A percentile compares a stretch with the other conserved stretches of the same genome.
phyloP scores from a whole-genome alignment of 2,329 filamentous ascomycete genomes.

The Thelonectria rubi region DNA sequence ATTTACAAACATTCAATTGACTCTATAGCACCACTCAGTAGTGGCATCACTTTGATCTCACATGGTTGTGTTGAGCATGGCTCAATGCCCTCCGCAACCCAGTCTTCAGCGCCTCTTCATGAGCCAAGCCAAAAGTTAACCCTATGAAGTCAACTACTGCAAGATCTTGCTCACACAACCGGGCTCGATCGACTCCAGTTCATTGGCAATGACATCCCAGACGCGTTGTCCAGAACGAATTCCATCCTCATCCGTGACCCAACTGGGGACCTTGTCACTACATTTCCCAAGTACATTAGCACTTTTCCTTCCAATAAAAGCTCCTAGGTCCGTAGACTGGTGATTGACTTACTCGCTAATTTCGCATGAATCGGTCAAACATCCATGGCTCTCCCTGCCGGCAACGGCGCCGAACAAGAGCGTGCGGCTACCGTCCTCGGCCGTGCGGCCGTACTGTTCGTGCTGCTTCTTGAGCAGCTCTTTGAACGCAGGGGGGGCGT shows the following conservation, averaged over 20 bases:
- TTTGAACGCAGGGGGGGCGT: constrained; percentile 7
- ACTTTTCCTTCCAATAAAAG: not conserved
- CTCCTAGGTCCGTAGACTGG: not conserved
- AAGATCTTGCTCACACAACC: constrained; percentile 37
- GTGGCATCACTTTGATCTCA: too few relatives aligned
- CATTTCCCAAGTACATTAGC: constrained; percentile 2
- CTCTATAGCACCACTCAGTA: too few relatives aligned
- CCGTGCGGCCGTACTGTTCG: constrained; percentile 28
- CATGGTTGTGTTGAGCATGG: too few relatives aligned
- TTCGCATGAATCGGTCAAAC: constrained; percentile 37
- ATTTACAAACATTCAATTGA: too few relatives aligned
- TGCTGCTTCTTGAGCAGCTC: constrained; percentile 8
- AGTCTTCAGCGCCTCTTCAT: too few relatives aligned
- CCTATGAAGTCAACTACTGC: not conserved
- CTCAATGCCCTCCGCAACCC: too few relatives aligned
- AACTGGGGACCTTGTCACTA: constrained; percentile 35
- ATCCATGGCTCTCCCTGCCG: constrained; percentile 42
- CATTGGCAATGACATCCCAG: constrained; percentile 42
- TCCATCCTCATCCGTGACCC: constrained; percentile 34
- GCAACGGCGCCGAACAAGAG: constrained; percentile 39
- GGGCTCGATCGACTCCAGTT: constrained; percentile 42
- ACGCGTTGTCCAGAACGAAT: constrained; percentile 36
- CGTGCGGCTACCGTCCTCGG: constrained; percentile 44
- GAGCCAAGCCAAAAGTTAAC: too few relatives aligned
- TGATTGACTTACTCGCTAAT: constrained; percentile 41